Percentiles rank a stretch among this genome's conserved stretches.
Conservation (phyloP, 1,284 basidiomycete genomes). For the Puccinia hordei region DNA sequence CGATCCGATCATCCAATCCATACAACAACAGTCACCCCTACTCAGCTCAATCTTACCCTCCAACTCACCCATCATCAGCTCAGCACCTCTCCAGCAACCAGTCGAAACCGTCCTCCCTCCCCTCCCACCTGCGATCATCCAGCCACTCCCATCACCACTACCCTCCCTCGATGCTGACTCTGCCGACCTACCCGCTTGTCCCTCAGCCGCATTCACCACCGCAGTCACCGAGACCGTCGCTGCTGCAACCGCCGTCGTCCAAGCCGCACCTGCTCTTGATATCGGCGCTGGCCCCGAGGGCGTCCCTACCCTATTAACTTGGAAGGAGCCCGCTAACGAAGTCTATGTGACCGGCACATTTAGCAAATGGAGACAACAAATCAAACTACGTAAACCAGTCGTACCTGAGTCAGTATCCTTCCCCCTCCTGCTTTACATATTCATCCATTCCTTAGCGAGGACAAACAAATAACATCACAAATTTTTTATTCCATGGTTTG, state of each 20-base stretch:
- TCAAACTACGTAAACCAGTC: slow-evolving; percentile 59
- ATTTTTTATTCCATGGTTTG: no score
- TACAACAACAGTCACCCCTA: not conserved
- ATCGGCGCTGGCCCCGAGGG: slow-evolving; percentile 56
- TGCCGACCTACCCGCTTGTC: not conserved
- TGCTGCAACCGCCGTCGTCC: slow-evolving; percentile 54
- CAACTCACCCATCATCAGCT: slow-evolving; percentile 14
- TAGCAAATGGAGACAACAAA: slow-evolving; percentile 65
- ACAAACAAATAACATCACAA: no score
- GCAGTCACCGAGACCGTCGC: slow-evolving; percentile 55
- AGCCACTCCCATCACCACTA: slow-evolving; percentile 32
- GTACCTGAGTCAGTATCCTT: slow-evolving; percentile 45
- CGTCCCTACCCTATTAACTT: slow-evolving; percentile 58
- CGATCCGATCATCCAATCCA: not conserved
- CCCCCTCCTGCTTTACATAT: not conserved
- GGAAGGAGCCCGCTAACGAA: slow-evolving; percentile 57
- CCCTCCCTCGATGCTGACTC: slow-evolving; percentile 29
- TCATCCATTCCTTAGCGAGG: no score
- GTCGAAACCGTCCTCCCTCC: slow-evolving; percentile 49
- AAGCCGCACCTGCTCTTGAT: slow-evolving; percentile 53
- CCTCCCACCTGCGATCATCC: slow-evolving; percentile 41
- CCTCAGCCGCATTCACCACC: slow-evolving; percentile 52
- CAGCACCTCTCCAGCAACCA: slow-evolving; percentile 36
- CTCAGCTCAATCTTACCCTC: not conserved
- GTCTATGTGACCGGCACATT: slow-evolving; percentile 67